Percentiles rank a stretch among this genome's conserved stretches.
phyloP scores from a whole-genome alignment of 106 monocot species.

The Hemerocallis citrina region DNA sequence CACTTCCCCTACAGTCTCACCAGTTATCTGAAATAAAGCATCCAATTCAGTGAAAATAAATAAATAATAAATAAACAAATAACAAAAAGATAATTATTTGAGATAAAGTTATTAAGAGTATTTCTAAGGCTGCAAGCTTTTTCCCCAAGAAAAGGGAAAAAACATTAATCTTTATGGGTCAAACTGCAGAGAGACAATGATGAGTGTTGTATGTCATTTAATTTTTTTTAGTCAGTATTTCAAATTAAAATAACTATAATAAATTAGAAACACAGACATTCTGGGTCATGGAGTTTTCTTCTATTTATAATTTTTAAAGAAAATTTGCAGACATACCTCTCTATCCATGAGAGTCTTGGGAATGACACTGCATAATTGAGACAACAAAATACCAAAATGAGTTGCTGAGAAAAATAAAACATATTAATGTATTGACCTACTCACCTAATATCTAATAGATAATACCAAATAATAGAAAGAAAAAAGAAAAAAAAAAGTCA shows the following conservation, averaged over 20 bases:
- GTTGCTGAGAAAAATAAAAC: not conserved
- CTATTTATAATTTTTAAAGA: not conserved
- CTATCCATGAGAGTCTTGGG: slow-evolving; percentile 90
- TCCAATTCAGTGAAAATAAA: not conserved
- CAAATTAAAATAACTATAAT: not conserved
- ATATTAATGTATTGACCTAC: not conserved
- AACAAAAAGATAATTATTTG: not conserved
- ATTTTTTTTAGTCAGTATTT: not conserved
- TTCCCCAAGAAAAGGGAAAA: not conserved
- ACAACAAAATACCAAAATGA: slow-evolving; percentile 11
- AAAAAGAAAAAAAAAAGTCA: not conserved
- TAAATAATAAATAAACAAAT: not conserved
- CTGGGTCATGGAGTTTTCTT: not conserved
- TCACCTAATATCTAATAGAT: not conserved
- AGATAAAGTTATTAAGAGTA: not conserved
- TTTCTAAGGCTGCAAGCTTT: no score
- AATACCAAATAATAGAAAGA: not conserved
- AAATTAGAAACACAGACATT: not conserved
- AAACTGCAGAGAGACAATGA: slow-evolving; percentile 11
- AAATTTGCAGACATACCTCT: slow-evolving; percentile 50
- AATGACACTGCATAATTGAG: slow-evolving; percentile 65
- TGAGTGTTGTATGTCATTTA: slow-evolving; percentile 5
- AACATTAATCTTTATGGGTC: not conserved
- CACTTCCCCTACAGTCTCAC: slow-evolving; percentile 71
- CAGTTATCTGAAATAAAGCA: slow-evolving; percentile 53